Evolutionary conservation across 2,329 filamentous ascomycete genomes (phyloP), one percentile per base, ranked within the genome.

Genomic region (Shiraia sp.): DNA sequence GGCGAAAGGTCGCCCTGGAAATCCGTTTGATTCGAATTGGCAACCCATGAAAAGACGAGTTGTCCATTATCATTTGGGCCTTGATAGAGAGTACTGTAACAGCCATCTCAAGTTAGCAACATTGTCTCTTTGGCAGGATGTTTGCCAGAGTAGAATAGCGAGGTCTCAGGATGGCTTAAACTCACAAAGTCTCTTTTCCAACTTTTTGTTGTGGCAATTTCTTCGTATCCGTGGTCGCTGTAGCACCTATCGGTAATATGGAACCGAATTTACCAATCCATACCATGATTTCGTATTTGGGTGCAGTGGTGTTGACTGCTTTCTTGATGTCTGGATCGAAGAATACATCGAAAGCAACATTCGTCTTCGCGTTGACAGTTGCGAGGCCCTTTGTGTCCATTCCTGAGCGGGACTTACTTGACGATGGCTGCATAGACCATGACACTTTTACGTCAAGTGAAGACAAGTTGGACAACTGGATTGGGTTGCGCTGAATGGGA

Each of bases 231-330:
- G 4, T 15, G 29, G 9, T 34, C 2, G 22, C 23, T 2, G 19
- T 13, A 13, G 37, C 37, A 14, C 37, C 37, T 19, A 40, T 40
- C 1, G 37, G 37, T 14, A 40, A 10, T 8, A 40, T 40, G 6
- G 37, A 29, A 6, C 37, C 37, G 9, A 28, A 40, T 15, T 40
- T 33, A 15, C 37, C 37, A 9, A 40, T 40, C 37, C 37, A 40
- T 6, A 40, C 37, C 37, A 40, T 40, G n/a, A 40, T 25, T 34
- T 40, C 37, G 23, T 33, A 40, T 13, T 24, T 33, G 14, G 37
- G 37, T 34, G 37, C 37, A 2, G 37, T 40, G 15, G 37, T 40
- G 15, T 33, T 40, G 14, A 40, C 37, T 2, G 37, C 30, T 4
- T 40, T 40, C 24, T 33, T 31, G 4, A 34, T 12, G 2, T 34